Evolutionary conservation across 208 protist species (phyloP).

Genomic region (Wallacemonas rigidus): DNA sequence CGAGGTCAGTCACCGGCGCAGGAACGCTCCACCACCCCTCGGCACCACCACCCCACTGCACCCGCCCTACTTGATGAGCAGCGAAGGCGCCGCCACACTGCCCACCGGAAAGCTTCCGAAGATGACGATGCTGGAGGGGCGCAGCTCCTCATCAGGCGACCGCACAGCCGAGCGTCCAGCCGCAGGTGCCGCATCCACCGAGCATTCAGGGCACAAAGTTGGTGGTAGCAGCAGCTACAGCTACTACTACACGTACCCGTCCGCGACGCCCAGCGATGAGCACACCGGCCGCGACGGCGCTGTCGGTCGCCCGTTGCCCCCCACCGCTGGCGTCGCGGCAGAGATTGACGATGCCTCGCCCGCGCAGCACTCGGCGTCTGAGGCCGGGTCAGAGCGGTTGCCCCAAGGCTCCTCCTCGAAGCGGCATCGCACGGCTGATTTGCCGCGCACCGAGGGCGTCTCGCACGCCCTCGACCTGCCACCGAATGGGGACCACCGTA

Average conservation of each 20-base stretch:
- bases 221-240: conserved; percentile 16
- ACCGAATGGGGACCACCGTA: background rate
- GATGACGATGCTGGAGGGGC: background rate
- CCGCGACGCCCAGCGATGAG: conserved; percentile 8
- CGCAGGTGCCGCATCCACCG: too few relatives aligned
- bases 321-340: background rate
- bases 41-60: background rate
- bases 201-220: background rate
- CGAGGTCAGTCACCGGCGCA: background rate
- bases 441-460: background rate
- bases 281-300: background rate
- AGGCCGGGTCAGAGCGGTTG: too few relatives aligned
- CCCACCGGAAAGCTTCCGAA: background rate
- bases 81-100: background rate
- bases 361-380: too few relatives aligned
- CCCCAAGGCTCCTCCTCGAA: too few relatives aligned
- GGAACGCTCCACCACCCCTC: background rate
- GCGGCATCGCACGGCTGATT: background rate
- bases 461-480: background rate
- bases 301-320: background rate
- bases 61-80: background rate
- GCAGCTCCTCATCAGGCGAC: background rate
- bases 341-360: background rate
- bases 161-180: background rate
- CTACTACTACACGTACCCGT: conserved; percentile 28